Conservation (phyloP, 2,329 filamentous ascomycete species). For the Dothistroma pini region DNA sequence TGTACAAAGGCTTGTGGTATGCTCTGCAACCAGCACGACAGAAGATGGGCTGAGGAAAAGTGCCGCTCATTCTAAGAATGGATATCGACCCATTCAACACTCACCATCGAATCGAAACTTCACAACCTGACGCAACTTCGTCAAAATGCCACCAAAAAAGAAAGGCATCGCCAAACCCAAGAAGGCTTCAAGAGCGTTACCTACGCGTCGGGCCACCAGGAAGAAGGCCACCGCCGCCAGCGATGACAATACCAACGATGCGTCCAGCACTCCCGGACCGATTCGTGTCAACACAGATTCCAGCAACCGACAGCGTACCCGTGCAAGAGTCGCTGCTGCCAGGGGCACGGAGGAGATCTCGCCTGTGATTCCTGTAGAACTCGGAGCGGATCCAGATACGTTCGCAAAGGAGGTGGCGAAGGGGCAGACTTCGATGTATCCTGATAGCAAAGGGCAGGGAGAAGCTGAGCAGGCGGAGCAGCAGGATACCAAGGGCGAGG, state of each 20-base stretch:
- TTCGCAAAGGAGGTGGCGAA: not conserved
- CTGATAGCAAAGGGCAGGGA: not conserved
- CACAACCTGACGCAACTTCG: not conserved
- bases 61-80: not conserved
- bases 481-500: no score
- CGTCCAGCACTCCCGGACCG: not conserved
- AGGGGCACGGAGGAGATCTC: not conserved
- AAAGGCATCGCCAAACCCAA: slow-evolving; percentile 8
- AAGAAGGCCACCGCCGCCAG: not conserved
- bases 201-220: not conserved
- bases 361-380: not conserved
- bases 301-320: not conserved
- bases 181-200: not conserved
- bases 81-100: not conserved
- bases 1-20: not conserved
- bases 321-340: not conserved
- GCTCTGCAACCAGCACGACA: not conserved
- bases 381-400: not conserved
- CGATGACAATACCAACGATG: not conserved
- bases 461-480: not conserved
- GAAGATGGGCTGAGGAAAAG: not conserved
- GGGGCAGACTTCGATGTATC: not conserved
- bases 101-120: not conserved
- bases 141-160: slow-evolving; percentile 24
- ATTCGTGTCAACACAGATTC: not conserved